Percentiles rank a stretch among this genome's conserved stretches.
phyloP scores from a whole-genome alignment of 2,329 filamentous ascomycete species.

The Penicillium brasilianum region DNA sequence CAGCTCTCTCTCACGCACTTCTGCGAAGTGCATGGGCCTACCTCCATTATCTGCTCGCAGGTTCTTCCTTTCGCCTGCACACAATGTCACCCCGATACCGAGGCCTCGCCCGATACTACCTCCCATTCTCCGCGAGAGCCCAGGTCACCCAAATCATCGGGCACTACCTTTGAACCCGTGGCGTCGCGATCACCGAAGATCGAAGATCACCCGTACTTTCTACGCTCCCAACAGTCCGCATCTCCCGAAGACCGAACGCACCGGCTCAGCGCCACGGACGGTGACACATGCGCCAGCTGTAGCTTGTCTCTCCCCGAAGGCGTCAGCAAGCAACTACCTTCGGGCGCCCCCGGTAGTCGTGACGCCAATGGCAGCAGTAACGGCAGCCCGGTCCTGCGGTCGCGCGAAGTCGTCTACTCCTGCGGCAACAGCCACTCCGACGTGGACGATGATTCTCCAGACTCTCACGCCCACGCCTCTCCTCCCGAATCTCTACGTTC shows the following conservation, averaged over 20 bases:
- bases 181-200: slow-evolving; percentile 42
- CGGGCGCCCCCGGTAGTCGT: slow-evolving; percentile 56
- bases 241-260: slow-evolving; percentile 53
- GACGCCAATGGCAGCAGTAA: slow-evolving; percentile 56
- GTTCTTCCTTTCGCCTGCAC: slow-evolving; percentile 60
- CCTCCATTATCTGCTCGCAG: slow-evolving; percentile 66
- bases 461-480: slow-evolving; percentile 44
- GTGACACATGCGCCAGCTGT: slow-evolving; percentile 63
- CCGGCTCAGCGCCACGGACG: slow-evolving; percentile 50
- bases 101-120: slow-evolving; percentile 45
- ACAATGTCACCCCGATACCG: slow-evolving; percentile 54
- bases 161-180: slow-evolving; percentile 18
- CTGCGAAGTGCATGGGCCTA: slow-evolving; percentile 66
- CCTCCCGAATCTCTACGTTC: slow-evolving; percentile 47
- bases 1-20: slow-evolving; percentile 67
- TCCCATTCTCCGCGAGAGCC: slow-evolving; percentile 33
- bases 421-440: slow-evolving; percentile 50
- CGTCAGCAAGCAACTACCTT: slow-evolving; percentile 59
- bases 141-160: slow-evolving; percentile 21
- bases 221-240: slow-evolving; percentile 39
- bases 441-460: slow-evolving; percentile 41
- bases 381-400: slow-evolving; percentile 61
- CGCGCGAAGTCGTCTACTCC: slow-evolving; percentile 59
- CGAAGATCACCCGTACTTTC: slow-evolving; percentile 59
- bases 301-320: slow-evolving; percentile 60